A percentile compares a stretch with the other conserved stretches of the same genome.
These are phyloP conservation scores for Aquilaria sinensis DNA, from an alignment of 345 rosid species.

Conservation along the genomic window DNA sequence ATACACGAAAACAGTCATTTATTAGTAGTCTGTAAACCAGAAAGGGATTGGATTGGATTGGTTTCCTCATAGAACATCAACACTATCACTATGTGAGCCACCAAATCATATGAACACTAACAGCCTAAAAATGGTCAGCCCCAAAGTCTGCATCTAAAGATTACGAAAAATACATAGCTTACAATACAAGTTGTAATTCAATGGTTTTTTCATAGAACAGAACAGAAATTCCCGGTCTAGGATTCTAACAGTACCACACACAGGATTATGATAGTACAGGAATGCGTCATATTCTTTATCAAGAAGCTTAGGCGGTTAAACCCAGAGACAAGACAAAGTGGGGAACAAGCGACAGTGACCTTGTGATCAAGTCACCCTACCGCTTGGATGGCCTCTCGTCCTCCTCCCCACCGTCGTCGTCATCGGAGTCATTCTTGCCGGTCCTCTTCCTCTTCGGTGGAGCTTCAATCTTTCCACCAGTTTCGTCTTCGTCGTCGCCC, in stretches of 20 bases:
- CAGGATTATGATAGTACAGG: conserved; percentile 19
- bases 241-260: conserved; percentile 19
- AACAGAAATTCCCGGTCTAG: conserved; percentile 6
- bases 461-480: conserved; percentile 55
- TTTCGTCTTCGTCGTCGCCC: conserved; percentile 30
- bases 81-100: background rate
- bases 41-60: no score
- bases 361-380: conserved; percentile 7
- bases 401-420: conserved; percentile 63
- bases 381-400: conserved; percentile 87
- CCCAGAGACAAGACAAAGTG: conserved; percentile 11
- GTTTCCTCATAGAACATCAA: no score
- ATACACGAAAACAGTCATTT: no score
- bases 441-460: conserved; percentile 72
- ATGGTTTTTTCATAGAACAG: conserved; percentile 9
- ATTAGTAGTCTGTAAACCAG: no score
- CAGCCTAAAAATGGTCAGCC: background rate
- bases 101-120: background rate
- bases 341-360: background rate
- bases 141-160: conserved; percentile 14
- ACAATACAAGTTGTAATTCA: conserved; percentile 18
- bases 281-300: conserved; percentile 23
- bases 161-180: conserved; percentile 4
- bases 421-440: conserved; percentile 39
- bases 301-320: conserved; percentile 15